Percentiles rank a stretch among this genome's conserved stretches.
Conservation (phyloP, 1,284 basidiomycete species). For the Moesziomyces sp. region DNA sequence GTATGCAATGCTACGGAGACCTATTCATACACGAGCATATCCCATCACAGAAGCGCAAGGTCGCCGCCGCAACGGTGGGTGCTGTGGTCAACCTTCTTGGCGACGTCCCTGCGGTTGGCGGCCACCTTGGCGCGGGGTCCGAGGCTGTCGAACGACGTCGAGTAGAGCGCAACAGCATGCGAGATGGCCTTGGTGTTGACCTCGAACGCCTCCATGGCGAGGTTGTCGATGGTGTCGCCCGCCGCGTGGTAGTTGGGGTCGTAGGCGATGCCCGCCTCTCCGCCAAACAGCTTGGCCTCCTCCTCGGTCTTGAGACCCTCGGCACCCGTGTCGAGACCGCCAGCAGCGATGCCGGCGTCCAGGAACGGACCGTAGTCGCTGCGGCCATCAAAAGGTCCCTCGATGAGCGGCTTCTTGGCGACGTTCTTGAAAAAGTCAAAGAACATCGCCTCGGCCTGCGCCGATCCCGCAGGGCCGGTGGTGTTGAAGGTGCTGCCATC, state of each 20-base stretch:
- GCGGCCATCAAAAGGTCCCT: slow-evolving; percentile 25
- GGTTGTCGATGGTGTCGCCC: slow-evolving; percentile 32
- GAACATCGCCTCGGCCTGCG: slow-evolving; percentile 28
- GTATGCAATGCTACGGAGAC: too few relatives aligned
- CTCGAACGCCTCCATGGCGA: slow-evolving; percentile 36
- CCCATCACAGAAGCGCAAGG: slow-evolving; percentile 12
- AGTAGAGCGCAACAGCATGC: slow-evolving; percentile 39
- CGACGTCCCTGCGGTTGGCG: slow-evolving; percentile 3
- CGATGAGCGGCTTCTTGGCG: slow-evolving; percentile 32
- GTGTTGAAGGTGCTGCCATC: slow-evolving; percentile 30
- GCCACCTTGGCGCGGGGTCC: slow-evolving; percentile 9
- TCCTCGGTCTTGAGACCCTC: slow-evolving; percentile 40
- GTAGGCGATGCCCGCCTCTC: slow-evolving; percentile 25
- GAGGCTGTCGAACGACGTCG: slow-evolving; percentile 23
- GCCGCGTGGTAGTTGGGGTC: slow-evolving; percentile 42
- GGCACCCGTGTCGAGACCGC: slow-evolving; percentile 43
- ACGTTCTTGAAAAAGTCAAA: slow-evolving; percentile 33
- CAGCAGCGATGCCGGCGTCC: slow-evolving; percentile 36
- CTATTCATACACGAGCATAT: too few relatives aligned
- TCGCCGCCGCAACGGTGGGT: slow-evolving; percentile 37
- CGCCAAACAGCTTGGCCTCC: slow-evolving; percentile 34
- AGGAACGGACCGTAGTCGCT: slow-evolving; percentile 44
- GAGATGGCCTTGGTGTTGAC: slow-evolving; percentile 42
- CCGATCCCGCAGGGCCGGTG: slow-evolving; percentile 33
- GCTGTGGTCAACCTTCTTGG: slow-evolving; percentile 26